Percentiles rank a stretch among this genome's conserved stretches.
These are phyloP conservation scores for Fusarium sororula DNA, from an alignment of 2,329 filamentous ascomycete species.

Conservation along the genomic window DNA sequence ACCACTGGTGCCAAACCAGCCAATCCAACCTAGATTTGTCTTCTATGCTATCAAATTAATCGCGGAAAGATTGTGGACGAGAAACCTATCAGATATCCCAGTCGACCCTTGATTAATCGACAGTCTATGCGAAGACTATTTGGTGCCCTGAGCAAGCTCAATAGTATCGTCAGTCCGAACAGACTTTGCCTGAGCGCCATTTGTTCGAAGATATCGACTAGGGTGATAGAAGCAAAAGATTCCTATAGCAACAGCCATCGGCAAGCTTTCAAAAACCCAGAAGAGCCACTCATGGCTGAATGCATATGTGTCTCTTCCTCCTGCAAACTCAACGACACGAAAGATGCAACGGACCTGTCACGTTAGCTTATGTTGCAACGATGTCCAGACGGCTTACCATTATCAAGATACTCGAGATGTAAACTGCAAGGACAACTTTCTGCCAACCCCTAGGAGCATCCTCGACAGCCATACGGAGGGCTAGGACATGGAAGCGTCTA, in stretches of 20 bases:
- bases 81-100: not conserved
- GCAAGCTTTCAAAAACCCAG: constrained; percentile 60
- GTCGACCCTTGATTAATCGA: not conserved
- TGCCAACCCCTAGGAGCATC: constrained; percentile 49
- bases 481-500: constrained; percentile 49
- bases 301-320: constrained; percentile 60
- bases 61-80: not conserved
- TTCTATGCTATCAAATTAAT: not conserved
- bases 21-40: no score
- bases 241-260: constrained; percentile 57
- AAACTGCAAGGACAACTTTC: constrained; percentile 53
- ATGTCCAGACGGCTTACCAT: constrained; percentile 48
- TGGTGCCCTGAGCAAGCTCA: constrained; percentile 1
- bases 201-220: constrained; percentile 47
- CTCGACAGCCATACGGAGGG: constrained; percentile 27
- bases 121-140: not conserved
- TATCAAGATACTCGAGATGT: constrained; percentile 55
- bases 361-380: not conserved
- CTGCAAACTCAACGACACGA: constrained; percentile 61
- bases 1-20: not conserved
- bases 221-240: constrained; percentile 62
- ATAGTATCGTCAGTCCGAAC: constrained; percentile 2
- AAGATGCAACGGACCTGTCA: constrained; percentile 60
- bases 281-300: constrained; percentile 63
- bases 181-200: constrained; percentile 5